Conservation (phyloP, 2,329 filamentous ascomycete genomes). For the Ophiostoma ulmi region DNA sequence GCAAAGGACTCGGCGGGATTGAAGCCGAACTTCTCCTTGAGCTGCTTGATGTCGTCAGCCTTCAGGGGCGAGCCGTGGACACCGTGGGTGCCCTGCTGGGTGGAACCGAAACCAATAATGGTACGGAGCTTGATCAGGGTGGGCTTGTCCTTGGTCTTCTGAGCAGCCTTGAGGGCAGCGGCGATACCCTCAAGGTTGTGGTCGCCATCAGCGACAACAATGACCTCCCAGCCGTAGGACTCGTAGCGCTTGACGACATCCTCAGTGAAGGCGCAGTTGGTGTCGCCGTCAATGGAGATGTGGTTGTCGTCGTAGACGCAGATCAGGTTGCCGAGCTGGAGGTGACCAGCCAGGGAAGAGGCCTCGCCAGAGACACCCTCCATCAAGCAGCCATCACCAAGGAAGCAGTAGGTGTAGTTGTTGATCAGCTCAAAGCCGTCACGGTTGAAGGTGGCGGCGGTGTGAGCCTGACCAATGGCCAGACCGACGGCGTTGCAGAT, state of each 20-base stretch:
- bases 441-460: slow-evolving; percentile 91
- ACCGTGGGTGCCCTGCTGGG: slow-evolving; percentile 85
- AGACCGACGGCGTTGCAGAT: slow-evolving; percentile 96
- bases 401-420: slow-evolving; percentile 96
- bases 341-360: slow-evolving; percentile 84
- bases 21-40: slow-evolving; percentile 95
- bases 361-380: slow-evolving; percentile 96
- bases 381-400: slow-evolving; percentile 98
- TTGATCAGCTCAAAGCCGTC: slow-evolving; percentile 83
- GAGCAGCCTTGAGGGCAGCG: slow-evolving; percentile 76
- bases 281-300: slow-evolving; percentile 92
- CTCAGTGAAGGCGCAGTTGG: slow-evolving; percentile 93
- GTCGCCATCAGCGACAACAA: slow-evolving; percentile 82
- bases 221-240: slow-evolving; percentile 91
- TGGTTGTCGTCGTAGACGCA: slow-evolving; percentile 98
- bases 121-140: slow-evolving; percentile 94
- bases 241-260: slow-evolving; percentile 93
- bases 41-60: slow-evolving; percentile 84
- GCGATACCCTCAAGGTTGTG: slow-evolving; percentile 82
- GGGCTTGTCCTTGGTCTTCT: slow-evolving; percentile 91
- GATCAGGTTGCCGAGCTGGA: slow-evolving; percentile 97
- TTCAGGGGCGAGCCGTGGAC: slow-evolving; percentile 97
- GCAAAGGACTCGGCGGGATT: slow-evolving; percentile 89
- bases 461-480: slow-evolving; percentile 92
- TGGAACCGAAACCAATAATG: slow-evolving; percentile 94